Evolutionary conservation across 441 rosid genomes (phyloP), one percentile per base, ranked within the genome.

Genomic region (Brassica hybrid): DNA sequence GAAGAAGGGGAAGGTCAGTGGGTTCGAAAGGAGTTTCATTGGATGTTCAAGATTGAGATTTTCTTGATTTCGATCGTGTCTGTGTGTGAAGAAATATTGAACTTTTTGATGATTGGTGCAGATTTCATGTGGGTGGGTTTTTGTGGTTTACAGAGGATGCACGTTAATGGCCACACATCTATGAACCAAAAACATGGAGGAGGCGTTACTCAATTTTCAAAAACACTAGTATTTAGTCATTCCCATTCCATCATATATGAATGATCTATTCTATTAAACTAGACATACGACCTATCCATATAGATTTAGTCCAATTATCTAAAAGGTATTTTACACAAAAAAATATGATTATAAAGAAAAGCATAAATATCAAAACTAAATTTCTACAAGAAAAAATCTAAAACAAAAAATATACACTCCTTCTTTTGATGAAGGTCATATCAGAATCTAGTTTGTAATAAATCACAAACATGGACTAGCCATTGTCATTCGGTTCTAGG

Each of bases 1-100:
- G 65, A 68, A 14, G 57, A 69, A 14, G 2, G 92, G 92, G 73
- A 86, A 81, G 65, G 85, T 70, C 45, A 85, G 63, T 79, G 75
- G 63, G 69, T 56, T 83, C 57, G 4, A 79, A 72, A 82, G 87
- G 81, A 65, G 76, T 74, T 66, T 87, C 96, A 94, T 90, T 85
- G 84, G 87, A 74, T 64, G 72, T 18, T 18, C 8, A 61, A 27
- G 11, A 13, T 27, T 58, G 10, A 38, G 52, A 36, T 14, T 23
- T 14, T 27, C n/a, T 74, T 21, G 18, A 11, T 32, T 9, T 56
- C 10, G 2, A 9, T 73, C 14, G 52, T 16, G n/a, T 32, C 23
- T 27, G 16, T 17, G 13, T 65, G 52, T 41, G 25, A 7, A 27
- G 59, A 12, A 65, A 58, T 19, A 59, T 67, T 60, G 27, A 10